phyloP scores from a whole-genome alignment of 441 rosid species.

The Bocquillonia castaneifolia region DNA sequence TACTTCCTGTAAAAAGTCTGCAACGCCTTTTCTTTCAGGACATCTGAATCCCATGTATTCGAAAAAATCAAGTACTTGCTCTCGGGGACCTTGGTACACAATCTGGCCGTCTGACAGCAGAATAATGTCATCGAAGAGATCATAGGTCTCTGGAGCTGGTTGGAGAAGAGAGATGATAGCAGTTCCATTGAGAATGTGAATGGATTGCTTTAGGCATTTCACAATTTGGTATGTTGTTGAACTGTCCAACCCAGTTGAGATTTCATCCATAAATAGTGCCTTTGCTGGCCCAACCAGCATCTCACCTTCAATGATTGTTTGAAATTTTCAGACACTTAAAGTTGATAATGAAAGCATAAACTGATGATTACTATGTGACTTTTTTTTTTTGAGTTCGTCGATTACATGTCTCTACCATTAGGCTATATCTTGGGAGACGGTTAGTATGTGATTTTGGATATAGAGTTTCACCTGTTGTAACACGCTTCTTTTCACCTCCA shows the following conservation, averaged over 20 bases:
- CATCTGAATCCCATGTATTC: conserved; percentile 69
- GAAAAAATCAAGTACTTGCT: conserved; percentile 59
- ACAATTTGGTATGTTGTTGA: conserved; percentile 70
- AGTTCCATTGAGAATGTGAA: conserved; percentile 62
- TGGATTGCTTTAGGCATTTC: conserved; percentile 54
- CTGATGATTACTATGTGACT: too few species aligned
- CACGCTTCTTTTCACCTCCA: conserved; percentile 86
- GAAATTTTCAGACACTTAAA: too few species aligned
- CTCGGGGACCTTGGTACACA: conserved; percentile 76
- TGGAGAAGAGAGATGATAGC: conserved; percentile 83
- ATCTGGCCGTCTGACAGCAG: conserved; percentile 75
- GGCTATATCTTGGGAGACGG: too few species aligned
- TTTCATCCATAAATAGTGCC: conserved; percentile 74
- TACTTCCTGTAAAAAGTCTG: conserved; percentile 85
- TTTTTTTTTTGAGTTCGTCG: too few species aligned
- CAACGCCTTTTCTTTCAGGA: conserved; percentile 75
- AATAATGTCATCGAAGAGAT: conserved; percentile 75
- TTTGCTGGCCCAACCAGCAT: conserved; percentile 79
- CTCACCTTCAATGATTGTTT: conserved; percentile 43
- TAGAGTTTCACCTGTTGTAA: conserved; percentile 57
- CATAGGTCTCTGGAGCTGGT: conserved; percentile 84
- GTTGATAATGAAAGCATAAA: too few species aligned
- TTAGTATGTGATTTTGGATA: too few species aligned
- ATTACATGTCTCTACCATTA: too few species aligned
- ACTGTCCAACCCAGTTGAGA: conserved; percentile 82